Percentiles rank a stretch among this genome's conserved stretches.
Conservation (phyloP, 2,329 filamentous ascomycete species). For the Furcasterigmium sp. region DNA sequence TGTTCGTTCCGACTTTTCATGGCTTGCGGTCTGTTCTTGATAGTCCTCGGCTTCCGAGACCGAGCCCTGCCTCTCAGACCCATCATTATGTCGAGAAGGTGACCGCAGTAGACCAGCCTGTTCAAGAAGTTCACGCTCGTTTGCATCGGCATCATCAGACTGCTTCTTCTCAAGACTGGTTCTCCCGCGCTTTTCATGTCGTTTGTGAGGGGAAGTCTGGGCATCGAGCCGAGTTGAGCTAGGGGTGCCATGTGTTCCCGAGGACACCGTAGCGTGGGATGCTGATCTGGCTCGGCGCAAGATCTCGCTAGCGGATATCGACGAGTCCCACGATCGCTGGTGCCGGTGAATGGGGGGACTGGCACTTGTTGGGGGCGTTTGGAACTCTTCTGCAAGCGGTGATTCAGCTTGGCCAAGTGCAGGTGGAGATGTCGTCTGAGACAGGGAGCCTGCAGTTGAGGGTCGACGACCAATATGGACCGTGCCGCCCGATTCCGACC, state of each 20-base stretch:
- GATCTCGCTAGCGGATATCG: conserved; percentile 20
- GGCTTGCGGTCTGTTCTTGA: conserved; percentile 23
- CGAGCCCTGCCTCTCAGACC: conserved; percentile 34
- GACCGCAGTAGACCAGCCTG: conserved; percentile 60
- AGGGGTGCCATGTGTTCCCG: conserved; percentile 7
- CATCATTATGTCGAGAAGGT: conserved; percentile 26
- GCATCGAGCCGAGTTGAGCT: background rate
- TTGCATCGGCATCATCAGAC: conserved; percentile 53
- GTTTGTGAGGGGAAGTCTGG: background rate
- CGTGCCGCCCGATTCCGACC: background rate
- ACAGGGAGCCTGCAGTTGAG: background rate
- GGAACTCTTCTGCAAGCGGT: conserved; percentile 38
- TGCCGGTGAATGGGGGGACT: conserved; percentile 27
- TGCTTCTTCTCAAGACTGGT: conserved; percentile 19
- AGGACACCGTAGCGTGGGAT: conserved; percentile 35
- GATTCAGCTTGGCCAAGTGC: conserved; percentile 26
- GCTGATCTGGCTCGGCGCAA: conserved; percentile 33
- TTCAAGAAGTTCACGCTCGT: conserved; percentile 62
- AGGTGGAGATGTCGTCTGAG: background rate
- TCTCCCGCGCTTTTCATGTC: conserved; percentile 9
- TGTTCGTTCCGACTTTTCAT: conserved; percentile 51
- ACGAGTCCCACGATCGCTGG: conserved; percentile 37
- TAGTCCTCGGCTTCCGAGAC: conserved; percentile 35
- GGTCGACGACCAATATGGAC: background rate
- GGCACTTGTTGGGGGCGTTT: conserved; percentile 40